These are phyloP conservation scores for Funneliformis mosseae DNA, from an alignment of 192 early-diverging fungal species.

Conservation along the genomic window DNA sequence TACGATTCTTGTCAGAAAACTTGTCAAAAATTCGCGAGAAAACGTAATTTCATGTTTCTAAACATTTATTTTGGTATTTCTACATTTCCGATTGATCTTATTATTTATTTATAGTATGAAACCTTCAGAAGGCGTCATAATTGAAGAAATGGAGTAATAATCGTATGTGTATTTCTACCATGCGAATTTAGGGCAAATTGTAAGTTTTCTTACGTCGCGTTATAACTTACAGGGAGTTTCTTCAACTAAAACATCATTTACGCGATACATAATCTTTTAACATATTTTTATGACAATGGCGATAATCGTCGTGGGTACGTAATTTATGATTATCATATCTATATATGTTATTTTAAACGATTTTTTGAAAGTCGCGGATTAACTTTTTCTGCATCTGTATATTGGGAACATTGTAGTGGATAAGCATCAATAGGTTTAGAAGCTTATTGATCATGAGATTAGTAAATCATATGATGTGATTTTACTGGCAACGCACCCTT, in stretches of 20 bases:
- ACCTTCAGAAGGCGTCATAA: slow-evolving; percentile 63
- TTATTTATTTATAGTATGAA: slow-evolving; percentile 45
- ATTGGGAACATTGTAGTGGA: slow-evolving; percentile 75
- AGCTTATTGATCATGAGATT: slow-evolving; percentile 54
- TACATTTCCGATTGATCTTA: too few relatives aligned
- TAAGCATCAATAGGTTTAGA: slow-evolving; percentile 66
- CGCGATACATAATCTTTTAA: slow-evolving; percentile 59
- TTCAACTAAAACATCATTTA: not conserved
- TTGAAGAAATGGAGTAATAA: slow-evolving; percentile 75
- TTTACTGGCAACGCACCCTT: too few relatives aligned
- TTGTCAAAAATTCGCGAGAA: too few relatives aligned
- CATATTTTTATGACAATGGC: slow-evolving; percentile 57
- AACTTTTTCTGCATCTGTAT: slow-evolving; percentile 67
- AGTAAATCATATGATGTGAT: too few relatives aligned
- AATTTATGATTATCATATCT: not conserved
- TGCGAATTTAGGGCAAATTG: slow-evolving; percentile 47
- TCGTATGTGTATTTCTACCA: slow-evolving; percentile 65
- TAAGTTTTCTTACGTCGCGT: not conserved
- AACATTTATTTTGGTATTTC: too few relatives aligned
- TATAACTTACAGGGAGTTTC: not conserved
- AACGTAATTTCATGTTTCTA: too few relatives aligned
- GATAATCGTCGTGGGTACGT: slow-evolving; percentile 47
- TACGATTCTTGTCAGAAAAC: too few relatives aligned
- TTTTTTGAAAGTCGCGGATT: slow-evolving; percentile 81
- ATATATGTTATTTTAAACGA: slow-evolving; percentile 47